Percentiles rank a stretch among this genome's conserved stretches.
phyloP scores from a whole-genome alignment of 2,329 filamentous ascomycete species.

The Claviceps monticola region DNA sequence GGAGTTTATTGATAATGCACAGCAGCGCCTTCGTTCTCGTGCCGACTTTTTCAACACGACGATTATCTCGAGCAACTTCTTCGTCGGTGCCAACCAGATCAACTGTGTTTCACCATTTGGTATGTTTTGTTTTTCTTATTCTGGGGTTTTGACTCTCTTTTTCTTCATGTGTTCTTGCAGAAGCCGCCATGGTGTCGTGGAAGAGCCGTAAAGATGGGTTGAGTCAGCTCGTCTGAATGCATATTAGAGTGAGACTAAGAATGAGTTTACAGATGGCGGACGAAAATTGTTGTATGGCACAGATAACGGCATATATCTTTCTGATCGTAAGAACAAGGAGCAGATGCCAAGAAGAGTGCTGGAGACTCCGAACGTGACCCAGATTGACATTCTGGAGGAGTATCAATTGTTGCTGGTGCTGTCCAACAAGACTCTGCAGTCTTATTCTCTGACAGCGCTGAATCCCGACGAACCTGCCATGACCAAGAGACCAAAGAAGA shows the following conservation, averaged over 20 bases:
- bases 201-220: background rate
- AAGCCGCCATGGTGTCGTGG: background rate
- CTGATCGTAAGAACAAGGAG: slow-evolving; percentile 82
- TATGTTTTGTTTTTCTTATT: slow-evolving; percentile 26
- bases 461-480: slow-evolving; percentile 71
- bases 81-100: slow-evolving; percentile 60
- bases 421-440: slow-evolving; percentile 83
- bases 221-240: background rate
- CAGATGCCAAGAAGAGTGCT: slow-evolving; percentile 67
- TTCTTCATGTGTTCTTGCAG: background rate
- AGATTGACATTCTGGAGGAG: slow-evolving; percentile 92
- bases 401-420: slow-evolving; percentile 84
- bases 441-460: slow-evolving; percentile 75
- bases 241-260: background rate
- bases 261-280: slow-evolving; percentile 56
- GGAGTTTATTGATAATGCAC: slow-evolving; percentile 84
- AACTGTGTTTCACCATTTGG: slow-evolving; percentile 90
- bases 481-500: slow-evolving; percentile 83
- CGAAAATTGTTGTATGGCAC: slow-evolving; percentile 91
- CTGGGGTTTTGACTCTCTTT: background rate
- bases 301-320: slow-evolving; percentile 84
- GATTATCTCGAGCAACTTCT: slow-evolving; percentile 45
- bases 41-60: slow-evolving; percentile 81
- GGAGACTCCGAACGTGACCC: slow-evolving; percentile 76
- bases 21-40: slow-evolving; percentile 72